Conservation (phyloP, 768 basidiomycete genomes). For the Auricularia cornea region DNA sequence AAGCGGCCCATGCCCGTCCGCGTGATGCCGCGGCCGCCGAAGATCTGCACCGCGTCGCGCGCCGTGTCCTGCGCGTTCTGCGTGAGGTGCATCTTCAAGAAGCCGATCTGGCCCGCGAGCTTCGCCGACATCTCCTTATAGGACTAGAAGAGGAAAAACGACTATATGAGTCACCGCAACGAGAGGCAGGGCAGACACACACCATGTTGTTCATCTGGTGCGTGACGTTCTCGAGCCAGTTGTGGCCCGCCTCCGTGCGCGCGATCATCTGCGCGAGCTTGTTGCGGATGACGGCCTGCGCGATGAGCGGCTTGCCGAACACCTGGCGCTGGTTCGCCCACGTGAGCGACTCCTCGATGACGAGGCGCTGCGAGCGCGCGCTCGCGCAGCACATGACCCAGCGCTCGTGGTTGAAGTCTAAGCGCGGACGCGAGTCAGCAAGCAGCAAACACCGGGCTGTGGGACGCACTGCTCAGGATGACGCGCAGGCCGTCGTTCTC, state of each 20-base stretch:
- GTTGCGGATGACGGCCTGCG: conserved; percentile 78
- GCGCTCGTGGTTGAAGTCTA: conserved; percentile 90
- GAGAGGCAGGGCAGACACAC: conserved; percentile 9
- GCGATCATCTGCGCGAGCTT: conserved; percentile 89
- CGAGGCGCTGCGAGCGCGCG: conserved; percentile 52
- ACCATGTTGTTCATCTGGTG: conserved; percentile 85
- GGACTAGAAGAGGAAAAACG: conserved; percentile 28
- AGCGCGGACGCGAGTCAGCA: conserved; percentile 27
- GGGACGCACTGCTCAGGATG: conserved; percentile 29
- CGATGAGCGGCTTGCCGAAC: conserved; percentile 35
- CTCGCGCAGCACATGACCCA: conserved; percentile 84
- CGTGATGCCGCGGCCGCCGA: conserved; percentile 81
- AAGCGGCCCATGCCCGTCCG: conserved; percentile 70
- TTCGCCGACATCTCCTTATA: conserved; percentile 67
- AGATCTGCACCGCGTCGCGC: conserved; percentile 76
- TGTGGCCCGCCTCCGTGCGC: conserved; percentile 69
- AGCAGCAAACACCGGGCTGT: conserved; percentile 20
- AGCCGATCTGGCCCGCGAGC: conserved; percentile 73
- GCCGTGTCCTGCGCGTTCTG: conserved; percentile 72
- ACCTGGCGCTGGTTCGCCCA: conserved; percentile 78
- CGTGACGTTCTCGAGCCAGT: conserved; percentile 82
- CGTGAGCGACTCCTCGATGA: conserved; percentile 82
- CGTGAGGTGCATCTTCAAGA: conserved; percentile 74
- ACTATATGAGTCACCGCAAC: conserved; percentile 8
- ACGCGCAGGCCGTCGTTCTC: conserved; percentile 68